phyloP scores from a whole-genome alignment of 202 grass and related monocot species.

The Hordeum pubiflorum region DNA sequence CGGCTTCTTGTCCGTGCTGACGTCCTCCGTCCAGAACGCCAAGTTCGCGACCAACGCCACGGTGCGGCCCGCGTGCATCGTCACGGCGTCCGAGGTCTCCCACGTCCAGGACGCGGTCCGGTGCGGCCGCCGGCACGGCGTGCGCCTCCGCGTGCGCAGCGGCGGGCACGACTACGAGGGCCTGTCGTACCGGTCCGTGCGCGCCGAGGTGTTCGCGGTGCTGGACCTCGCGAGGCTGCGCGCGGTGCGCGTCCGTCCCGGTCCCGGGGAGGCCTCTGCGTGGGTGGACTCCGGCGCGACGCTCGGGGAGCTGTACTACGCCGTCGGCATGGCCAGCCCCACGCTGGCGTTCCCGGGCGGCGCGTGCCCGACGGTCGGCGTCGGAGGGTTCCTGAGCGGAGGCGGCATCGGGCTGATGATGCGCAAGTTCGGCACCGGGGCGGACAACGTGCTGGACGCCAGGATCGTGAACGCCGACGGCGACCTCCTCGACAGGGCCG shows the following conservation, averaged over 20 bases:
- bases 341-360: background rate
- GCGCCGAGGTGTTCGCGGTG: conserved; percentile 31
- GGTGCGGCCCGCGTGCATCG: background rate
- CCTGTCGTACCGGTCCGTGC: conserved; percentile 34
- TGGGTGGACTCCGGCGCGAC: background rate
- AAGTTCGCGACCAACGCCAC: background rate
- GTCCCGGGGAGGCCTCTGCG: background rate
- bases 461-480: background rate
- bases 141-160: conserved; percentile 54
- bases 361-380: background rate
- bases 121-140: background rate
- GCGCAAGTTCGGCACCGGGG: background rate
- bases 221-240: conserved; percentile 35
- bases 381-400: background rate
- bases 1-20: background rate
- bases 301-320: background rate
- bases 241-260: background rate
- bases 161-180: conserved; percentile 70
- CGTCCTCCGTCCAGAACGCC: background rate
- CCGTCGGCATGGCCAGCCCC: background rate
- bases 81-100: background rate
- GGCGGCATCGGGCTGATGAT: background rate
- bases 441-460: background rate
- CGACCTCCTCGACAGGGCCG: background rate
- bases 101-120: background rate